Conservation (phyloP, 2,329 filamentous ascomycete species). For the Aureobasidium sp. region DNA sequence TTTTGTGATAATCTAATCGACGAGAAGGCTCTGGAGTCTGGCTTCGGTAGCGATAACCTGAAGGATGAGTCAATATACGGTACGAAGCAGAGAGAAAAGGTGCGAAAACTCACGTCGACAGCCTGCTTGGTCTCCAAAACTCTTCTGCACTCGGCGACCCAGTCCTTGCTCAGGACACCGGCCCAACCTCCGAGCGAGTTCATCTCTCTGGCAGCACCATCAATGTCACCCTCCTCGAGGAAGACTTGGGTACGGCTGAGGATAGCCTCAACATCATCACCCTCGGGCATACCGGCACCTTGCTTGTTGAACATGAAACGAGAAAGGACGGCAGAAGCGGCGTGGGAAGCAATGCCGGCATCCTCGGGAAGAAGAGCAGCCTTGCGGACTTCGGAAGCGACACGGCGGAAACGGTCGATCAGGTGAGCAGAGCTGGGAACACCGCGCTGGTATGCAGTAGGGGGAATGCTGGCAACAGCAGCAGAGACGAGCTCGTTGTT, state of each 20-base stretch:
- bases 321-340: slow-evolving; percentile 79
- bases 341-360: slow-evolving; percentile 88
- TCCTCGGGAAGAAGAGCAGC: slow-evolving; percentile 85
- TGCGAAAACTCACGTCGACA: slow-evolving; percentile 64
- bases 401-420: slow-evolving; percentile 90
- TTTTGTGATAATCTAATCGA: slow-evolving; percentile 49
- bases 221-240: slow-evolving; percentile 86
- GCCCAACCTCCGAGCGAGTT: slow-evolving; percentile 90
- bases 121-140: slow-evolving; percentile 94
- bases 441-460: slow-evolving; percentile 83
- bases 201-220: slow-evolving; percentile 88
- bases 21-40: slow-evolving; percentile 73
- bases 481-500: slow-evolving; percentile 72
- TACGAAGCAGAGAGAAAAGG: background rate
- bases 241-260: slow-evolving; percentile 80
- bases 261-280: slow-evolving; percentile 88
- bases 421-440: slow-evolving; percentile 76
- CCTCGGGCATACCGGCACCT: slow-evolving; percentile 60
- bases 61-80: slow-evolving; percentile 17
- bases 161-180: slow-evolving; percentile 88
- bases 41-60: slow-evolving; percentile 87
- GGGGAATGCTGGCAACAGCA: slow-evolving; percentile 94
- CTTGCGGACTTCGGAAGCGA: slow-evolving; percentile 87
- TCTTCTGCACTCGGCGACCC: slow-evolving; percentile 82
- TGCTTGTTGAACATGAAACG: slow-evolving; percentile 94